Evolutionary conservation across 2,329 filamentous ascomycete species (phyloP), one percentile per base, ranked within the genome.

Genomic region (Colletotrichum sublineola): DNA sequence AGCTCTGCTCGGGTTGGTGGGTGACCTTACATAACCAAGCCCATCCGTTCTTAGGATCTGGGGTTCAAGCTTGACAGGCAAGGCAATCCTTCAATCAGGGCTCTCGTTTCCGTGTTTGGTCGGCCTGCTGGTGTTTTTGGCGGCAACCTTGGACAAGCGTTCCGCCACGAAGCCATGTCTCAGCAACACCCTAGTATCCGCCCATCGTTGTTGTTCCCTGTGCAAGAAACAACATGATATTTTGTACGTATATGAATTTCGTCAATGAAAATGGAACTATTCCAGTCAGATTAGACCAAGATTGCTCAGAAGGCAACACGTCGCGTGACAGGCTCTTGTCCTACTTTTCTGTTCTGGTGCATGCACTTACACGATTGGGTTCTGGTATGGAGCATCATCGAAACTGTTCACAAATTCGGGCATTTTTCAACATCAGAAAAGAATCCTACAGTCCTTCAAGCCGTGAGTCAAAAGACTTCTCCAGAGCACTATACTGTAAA

Each of bases 11-110:
- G 11, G 11, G 58, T 18, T 29, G 20, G 60, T 64, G 60, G 52
- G 55, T 55, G 38, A 38, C 20, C 66, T 72, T 69, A 69, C 69
- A 63, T 72, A 69, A 69, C 46, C 38, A 40, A 57, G 6, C 11
- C 53, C 69, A 44, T 64, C 69, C 38, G 69, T 36, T 69, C 53
- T 40, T 64, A 31, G 44, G 58, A 64, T 72, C 46, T 33, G 69
- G 69, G 69, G 69, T 72, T 58, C n/a, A 31, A 60, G n/a, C 46
- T 63, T 69, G 65, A 64, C 69, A 60, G 58, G 29, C 69, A 50
- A 69, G 65, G 69, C 46, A 60, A 55, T 40, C n/a, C 69, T 66
- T 69, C 31, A 58, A 67, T 56, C n/a, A 36, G 67, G 53, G 24
- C 46, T 42, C 4, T 42, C 20, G 24, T 36, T 33, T 18, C 44